Conservation (phyloP, 495 filamentous ascomycete genomes). For the Aspergillus funiculosus region DNA sequence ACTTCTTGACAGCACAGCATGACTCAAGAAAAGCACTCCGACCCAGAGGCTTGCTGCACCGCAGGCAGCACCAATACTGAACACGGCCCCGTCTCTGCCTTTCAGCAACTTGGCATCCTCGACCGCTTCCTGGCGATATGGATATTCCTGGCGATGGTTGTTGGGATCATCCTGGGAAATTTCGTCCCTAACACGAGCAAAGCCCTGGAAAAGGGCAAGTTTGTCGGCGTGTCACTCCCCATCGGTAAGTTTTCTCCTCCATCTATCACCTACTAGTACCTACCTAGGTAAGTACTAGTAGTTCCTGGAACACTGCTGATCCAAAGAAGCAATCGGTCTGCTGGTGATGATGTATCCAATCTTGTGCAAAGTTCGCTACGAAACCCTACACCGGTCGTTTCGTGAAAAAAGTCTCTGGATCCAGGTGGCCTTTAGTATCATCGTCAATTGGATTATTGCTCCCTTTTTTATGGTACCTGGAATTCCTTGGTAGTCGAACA, state of each 20-base stretch:
- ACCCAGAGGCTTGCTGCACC: slow-evolving; percentile 11
- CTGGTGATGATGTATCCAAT: slow-evolving; percentile 96
- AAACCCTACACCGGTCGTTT: slow-evolving; percentile 68
- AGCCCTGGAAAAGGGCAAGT: slow-evolving; percentile 63
- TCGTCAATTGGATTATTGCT: slow-evolving; percentile 87
- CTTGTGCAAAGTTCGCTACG: slow-evolving; percentile 85
- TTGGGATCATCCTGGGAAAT: slow-evolving; percentile 76
- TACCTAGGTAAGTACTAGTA: no score
- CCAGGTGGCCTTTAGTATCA: slow-evolving; percentile 70
- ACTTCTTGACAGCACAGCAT: background rate
- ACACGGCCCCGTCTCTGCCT: slow-evolving; percentile 25
- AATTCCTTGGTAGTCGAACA: background rate
- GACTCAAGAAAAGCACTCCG: slow-evolving; percentile 3
- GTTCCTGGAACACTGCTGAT: background rate
- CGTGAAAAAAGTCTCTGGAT: slow-evolving; percentile 60
- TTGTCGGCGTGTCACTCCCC: slow-evolving; percentile 68
- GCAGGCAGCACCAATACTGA: background rate
- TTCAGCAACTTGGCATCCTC: slow-evolving; percentile 57
- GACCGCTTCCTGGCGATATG: slow-evolving; percentile 76
- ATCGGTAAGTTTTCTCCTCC: slow-evolving; percentile 51
- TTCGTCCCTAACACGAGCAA: slow-evolving; percentile 59
- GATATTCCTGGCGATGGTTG: slow-evolving; percentile 80
- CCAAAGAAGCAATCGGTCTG: slow-evolving; percentile 60
- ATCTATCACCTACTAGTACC: background rate
- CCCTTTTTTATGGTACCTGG: slow-evolving; percentile 75